Evolutionary conservation across 768 basidiomycete species (phyloP), one percentile per base, ranked within the genome.

Genomic region (Podaxis sp.): DNA sequence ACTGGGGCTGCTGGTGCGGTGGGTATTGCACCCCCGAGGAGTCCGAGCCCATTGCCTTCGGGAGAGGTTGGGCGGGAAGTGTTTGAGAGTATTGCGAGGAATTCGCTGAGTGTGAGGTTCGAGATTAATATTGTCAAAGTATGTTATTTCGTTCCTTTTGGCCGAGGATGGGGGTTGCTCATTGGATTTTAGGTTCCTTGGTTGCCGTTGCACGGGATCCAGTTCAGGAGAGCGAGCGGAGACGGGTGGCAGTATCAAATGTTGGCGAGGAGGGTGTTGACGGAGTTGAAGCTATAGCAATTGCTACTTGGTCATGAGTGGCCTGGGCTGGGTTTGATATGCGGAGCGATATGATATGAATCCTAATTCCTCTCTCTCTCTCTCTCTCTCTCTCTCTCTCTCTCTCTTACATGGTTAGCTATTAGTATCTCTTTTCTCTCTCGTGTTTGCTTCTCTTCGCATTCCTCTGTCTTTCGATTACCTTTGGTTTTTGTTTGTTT

Each of bases 41-140:
- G 80, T 56, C 74, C 80, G 24, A 79, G 83, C 59, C 85, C 84
- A 6, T 74, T 87, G 65, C 87, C 87, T 1, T 86, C 87, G 4
- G 88, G 87, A 3, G 87, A 86, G 68, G 85, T 88, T 7, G 85
- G 87, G 64, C 77, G 81, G 20, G 87, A 88, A 26, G 71, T 87
- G 58, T 90, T 92, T 67, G 93, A 92, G 67, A 84, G 73, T 66
- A 85, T 91, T 71, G 87, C 87, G 28, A 85, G 87, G 62, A 93
- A 87, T 73, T 86, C 86, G 48, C 73, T 99, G 65, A 89, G 93
- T 66, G 96, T 99, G 11, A 85, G 94, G 65, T 99, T 99, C 74
- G 96, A 99, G 76, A 93, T 99, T 64, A 96, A 91, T 73, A 90
- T 99, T 67, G 93, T 99, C 73, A 98, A 98, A 85, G 95, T 96